A percentile compares a stretch with the other conserved stretches of the same genome.
These are phyloP conservation scores for Penicillium pulvis DNA, from an alignment of 495 filamentous ascomycete genomes.

Conservation along the genomic window DNA sequence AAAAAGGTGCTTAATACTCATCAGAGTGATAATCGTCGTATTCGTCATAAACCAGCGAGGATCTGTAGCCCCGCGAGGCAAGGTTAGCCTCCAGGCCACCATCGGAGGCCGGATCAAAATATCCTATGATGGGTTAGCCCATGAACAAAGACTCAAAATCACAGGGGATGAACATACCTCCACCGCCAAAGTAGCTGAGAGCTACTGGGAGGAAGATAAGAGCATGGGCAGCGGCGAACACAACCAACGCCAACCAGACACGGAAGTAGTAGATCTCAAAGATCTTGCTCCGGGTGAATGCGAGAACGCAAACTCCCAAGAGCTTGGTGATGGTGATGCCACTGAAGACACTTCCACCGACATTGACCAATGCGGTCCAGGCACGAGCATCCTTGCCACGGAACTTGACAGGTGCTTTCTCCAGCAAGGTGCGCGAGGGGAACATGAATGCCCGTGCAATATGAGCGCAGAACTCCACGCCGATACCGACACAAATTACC, in stretches of 20 bases:
- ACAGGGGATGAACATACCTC: constrained; percentile 54
- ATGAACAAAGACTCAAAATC: background rate
- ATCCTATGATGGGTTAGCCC: constrained; percentile 52
- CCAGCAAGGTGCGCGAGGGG: constrained; percentile 74
- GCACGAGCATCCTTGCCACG: constrained; percentile 80
- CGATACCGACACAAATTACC: constrained; percentile 94
- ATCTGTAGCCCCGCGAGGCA: constrained; percentile 51
- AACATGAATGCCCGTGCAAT: constrained; percentile 96
- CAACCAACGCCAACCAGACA: constrained; percentile 88
- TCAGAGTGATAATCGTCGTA: constrained; percentile 49
- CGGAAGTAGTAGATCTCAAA: constrained; percentile 99
- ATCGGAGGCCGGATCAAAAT: constrained; percentile 78
- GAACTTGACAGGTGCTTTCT: constrained; percentile 65
- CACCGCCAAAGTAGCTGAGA: constrained; percentile 82
- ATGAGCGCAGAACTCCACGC: constrained; percentile 96
- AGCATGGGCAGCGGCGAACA: constrained; percentile 86
- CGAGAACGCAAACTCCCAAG: constrained; percentile 87
- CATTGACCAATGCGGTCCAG: constrained; percentile 90
- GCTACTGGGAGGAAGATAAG: constrained; percentile 91
- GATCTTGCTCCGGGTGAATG: constrained; percentile 95
- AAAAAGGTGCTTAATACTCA: constrained; percentile 41
- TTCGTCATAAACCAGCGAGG: constrained; percentile 48
- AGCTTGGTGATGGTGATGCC: constrained; percentile 97
- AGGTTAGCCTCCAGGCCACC: constrained; percentile 88
- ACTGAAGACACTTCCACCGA: constrained; percentile 90